Conservation (phyloP, 225 moss, liverwort and hornwort species). For the Straminergon stramineum region DNA sequence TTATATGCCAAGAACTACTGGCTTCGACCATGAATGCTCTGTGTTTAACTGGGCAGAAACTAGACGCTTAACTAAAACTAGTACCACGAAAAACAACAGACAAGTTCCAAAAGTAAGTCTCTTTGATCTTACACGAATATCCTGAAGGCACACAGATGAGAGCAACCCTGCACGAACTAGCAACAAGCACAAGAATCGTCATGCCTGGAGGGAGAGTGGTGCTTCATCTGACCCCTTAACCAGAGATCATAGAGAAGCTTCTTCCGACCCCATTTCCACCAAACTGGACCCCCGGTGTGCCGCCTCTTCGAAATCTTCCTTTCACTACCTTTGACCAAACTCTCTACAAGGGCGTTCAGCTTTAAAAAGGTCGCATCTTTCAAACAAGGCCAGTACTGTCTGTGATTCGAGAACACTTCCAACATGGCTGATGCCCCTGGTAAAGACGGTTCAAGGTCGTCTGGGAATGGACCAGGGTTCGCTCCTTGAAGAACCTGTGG, state of each 20-base stretch:
- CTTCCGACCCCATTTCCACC: slow-evolving; percentile 67
- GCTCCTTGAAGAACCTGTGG: slow-evolving; percentile 79
- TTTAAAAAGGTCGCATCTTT: slow-evolving; percentile 51
- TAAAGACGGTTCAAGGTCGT: slow-evolving; percentile 55
- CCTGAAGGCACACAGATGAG: background rate
- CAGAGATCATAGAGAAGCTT: slow-evolving; percentile 44
- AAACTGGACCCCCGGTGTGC: slow-evolving; percentile 45
- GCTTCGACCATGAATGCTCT: background rate
- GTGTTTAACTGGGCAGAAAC: background rate
- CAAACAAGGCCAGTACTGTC: slow-evolving; percentile 67
- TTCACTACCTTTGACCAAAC: slow-evolving; percentile 15
- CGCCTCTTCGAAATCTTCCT: slow-evolving; percentile 40
- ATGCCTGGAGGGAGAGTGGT: slow-evolving; percentile 26
- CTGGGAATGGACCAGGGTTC: slow-evolving; percentile 42
- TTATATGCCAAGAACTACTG: slow-evolving; percentile 1
- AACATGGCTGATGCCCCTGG: slow-evolving; percentile 67
- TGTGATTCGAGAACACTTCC: slow-evolving; percentile 59
- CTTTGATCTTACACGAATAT: background rate
- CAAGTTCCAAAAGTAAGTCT: background rate
- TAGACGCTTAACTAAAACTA: background rate
- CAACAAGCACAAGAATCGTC: slow-evolving; percentile 37
- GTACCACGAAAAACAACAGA: background rate
- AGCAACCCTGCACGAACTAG: background rate
- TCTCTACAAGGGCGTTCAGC: slow-evolving; percentile 27
- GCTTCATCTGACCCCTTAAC: slow-evolving; percentile 43